Evolutionary conservation across 78 protist species (phyloP), one percentile per base, ranked within the genome.

Genomic region (Chrysochromulina parva): DNA sequence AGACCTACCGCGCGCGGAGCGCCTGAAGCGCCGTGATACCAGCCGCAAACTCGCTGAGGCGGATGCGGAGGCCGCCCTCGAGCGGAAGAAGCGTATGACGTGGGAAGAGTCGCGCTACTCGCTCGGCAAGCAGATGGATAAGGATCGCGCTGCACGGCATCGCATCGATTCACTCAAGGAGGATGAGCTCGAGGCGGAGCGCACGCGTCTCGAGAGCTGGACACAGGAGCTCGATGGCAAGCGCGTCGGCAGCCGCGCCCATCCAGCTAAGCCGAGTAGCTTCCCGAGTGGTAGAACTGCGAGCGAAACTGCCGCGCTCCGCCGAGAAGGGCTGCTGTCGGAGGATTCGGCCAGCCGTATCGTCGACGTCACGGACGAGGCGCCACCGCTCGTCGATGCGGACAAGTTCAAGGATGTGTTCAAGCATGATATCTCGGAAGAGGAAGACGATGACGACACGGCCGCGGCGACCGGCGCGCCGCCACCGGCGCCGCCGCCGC

Each of bases 31-130:
- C 5, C 86, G 86, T 13, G 48, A 1, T 13, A n/a, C 20, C 10
- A 53, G 62, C 48, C 19, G 26, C 28, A 62, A 7, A 1, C 38
- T 62, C 14, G 86, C 86, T 16, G 60, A 53, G 60, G n/a, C 6
- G 17, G 62, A 9, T 19, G 60, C 86, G 14, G 48, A 1, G 48
- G 62, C 58, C 47, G 17, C 20, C 48, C 52, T 5, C 0, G 86
- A 78, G 60, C 57, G 48, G 22, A 53, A 52, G 48, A 78, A 78
- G 60, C 6, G 5, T 3, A 26, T 20, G 62, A 0, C 48, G 48
- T 78, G 86, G 86, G 50, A 78, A 6, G 62, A 52, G 11, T 78
- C 86, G 11, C 55, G 86, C 47, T 22, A 24, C 86, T 53, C 86
- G 62, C 86, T 78, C 48, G 1, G 22, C 14, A 4, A 26, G 62